Evolutionary conservation across 768 basidiomycete genomes (phyloP).

Genomic region (Stropharia rugosoannulata): DNA sequence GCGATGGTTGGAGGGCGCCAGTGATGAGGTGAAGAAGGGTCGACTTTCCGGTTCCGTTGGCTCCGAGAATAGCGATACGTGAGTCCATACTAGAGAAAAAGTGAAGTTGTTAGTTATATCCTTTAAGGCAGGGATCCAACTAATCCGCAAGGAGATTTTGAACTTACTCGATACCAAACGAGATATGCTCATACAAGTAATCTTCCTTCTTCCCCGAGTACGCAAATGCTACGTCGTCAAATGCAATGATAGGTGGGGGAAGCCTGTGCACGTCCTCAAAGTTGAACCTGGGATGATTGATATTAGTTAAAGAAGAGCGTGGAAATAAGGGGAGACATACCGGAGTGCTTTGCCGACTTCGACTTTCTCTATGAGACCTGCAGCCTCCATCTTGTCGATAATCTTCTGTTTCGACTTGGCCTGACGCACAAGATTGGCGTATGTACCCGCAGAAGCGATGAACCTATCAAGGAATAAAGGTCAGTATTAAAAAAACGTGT

Average conservation of each 20-base stretch:
- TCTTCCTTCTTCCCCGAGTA: conserved; percentile 91
- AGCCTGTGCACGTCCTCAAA: conserved; percentile 94
- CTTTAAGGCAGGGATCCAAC: no score
- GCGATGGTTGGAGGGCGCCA: conserved; percentile 69
- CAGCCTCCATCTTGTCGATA: conserved; percentile 99
- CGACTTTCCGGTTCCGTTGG: conserved; percentile 89
- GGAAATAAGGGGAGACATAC: conserved; percentile 16
- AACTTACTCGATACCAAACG: conserved; percentile 94
- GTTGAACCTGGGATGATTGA: conserved; percentile 60
- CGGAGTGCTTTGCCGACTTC: conserved; percentile 70
- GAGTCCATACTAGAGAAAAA: conserved; percentile 74
- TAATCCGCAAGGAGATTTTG: conserved; percentile 34
- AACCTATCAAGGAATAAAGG: conserved; percentile 49
- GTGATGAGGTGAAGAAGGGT: conserved; percentile 52
- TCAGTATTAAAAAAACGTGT: neutral
- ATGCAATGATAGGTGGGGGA: conserved; percentile 96
- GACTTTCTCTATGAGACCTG: conserved; percentile 92
- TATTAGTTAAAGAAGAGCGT: neutral
- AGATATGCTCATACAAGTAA: conserved; percentile 83
- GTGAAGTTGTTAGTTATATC: conserved; percentile 16
- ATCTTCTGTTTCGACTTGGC: conserved; percentile 99
- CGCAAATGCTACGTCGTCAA: conserved; percentile 91
- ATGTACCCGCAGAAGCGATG: conserved; percentile 99
- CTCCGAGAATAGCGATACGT: conserved; percentile 92
- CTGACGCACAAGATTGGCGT: conserved; percentile 97